Evolutionary conservation across 495 filamentous ascomycete species (phyloP).

Genomic region (Talaromyces thailandensis): DNA sequence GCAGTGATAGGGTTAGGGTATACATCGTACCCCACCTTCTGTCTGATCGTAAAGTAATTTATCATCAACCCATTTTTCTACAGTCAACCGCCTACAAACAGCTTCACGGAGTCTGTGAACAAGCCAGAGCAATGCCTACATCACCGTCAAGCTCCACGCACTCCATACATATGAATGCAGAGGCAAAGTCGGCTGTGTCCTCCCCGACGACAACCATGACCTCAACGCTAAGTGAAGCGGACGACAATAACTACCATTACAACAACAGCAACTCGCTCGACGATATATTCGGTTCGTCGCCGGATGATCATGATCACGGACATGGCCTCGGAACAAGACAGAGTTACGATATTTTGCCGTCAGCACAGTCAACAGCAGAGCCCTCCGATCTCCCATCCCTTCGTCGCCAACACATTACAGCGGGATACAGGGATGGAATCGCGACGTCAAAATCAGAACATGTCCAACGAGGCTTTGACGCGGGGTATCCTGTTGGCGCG

Average conservation of each 20-base stretch:
- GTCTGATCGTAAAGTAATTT: neutral
- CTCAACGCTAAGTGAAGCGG: constrained; percentile 11
- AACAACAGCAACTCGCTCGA: constrained; percentile 27
- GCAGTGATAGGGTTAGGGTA: neutral
- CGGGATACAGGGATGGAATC: constrained; percentile 89
- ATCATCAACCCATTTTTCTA: neutral
- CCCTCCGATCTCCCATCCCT: constrained; percentile 69
- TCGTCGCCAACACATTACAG: constrained; percentile 62
- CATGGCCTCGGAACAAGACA: neutral
- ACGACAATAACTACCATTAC: constrained; percentile 6
- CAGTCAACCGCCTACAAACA: neutral
- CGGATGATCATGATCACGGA: neutral
- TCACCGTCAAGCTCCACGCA: constrained; percentile 3
- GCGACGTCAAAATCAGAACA: constrained; percentile 55
- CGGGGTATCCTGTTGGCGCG: constrained; percentile 74
- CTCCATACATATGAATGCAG: neutral
- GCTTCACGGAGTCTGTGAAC: neutral
- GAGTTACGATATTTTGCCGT: constrained; percentile 1
- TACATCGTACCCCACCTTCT: neutral
- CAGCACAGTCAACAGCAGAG: constrained; percentile 17
- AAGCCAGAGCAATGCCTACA: neutral
- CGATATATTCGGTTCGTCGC: constrained; percentile 42
- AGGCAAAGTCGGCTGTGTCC: constrained; percentile 5
- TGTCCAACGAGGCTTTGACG: constrained; percentile 82
- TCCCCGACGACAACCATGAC: constrained; percentile 24